Evolutionary conservation across 2,329 filamentous ascomycete species (phyloP).

Genomic region (Fusarium mexicanum): DNA sequence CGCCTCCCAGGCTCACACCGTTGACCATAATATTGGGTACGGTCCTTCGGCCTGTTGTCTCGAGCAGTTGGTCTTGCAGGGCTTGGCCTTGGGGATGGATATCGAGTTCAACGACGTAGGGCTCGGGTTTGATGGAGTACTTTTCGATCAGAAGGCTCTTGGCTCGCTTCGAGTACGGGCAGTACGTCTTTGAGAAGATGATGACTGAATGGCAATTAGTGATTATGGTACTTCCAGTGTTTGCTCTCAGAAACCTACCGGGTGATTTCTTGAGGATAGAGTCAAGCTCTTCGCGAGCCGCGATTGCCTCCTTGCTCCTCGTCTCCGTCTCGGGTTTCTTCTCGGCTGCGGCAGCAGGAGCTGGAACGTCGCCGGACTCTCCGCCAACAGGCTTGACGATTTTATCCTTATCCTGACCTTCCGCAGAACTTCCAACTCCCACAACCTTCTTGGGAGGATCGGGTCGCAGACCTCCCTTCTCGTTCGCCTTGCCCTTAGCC

Average conservation of each 20-base stretch:
- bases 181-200: conserved; percentile 96
- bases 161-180: conserved; percentile 84
- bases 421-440: conserved; percentile 67
- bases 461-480: conserved; percentile 70
- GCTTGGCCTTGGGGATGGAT: conserved; percentile 76
- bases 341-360: conserved; percentile 14
- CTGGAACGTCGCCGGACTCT: conserved; percentile 26
- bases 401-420: conserved; percentile 55
- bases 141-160: conserved; percentile 86
- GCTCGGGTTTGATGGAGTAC: conserved; percentile 83
- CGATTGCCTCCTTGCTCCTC: conserved; percentile 68
- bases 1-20: conserved; percentile 87
- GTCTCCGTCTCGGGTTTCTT: conserved; percentile 60
- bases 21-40: conserved; percentile 94
- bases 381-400: conserved; percentile 52
- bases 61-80: conserved; percentile 76
- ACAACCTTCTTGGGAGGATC: conserved; percentile 67
- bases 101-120: conserved; percentile 92
- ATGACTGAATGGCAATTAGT: conserved; percentile 68
- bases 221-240: background rate
- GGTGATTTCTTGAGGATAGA: conserved; percentile 84
- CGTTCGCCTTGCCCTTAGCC: conserved; percentile 74
- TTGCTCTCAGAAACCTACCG: conserved; percentile 62
- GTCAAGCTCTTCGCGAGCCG: conserved; percentile 77
- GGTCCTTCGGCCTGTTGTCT: conserved; percentile 81